Evolutionary conservation across 495 filamentous ascomycete species (phyloP).

Genomic region (Lophiotrema nucula): DNA sequence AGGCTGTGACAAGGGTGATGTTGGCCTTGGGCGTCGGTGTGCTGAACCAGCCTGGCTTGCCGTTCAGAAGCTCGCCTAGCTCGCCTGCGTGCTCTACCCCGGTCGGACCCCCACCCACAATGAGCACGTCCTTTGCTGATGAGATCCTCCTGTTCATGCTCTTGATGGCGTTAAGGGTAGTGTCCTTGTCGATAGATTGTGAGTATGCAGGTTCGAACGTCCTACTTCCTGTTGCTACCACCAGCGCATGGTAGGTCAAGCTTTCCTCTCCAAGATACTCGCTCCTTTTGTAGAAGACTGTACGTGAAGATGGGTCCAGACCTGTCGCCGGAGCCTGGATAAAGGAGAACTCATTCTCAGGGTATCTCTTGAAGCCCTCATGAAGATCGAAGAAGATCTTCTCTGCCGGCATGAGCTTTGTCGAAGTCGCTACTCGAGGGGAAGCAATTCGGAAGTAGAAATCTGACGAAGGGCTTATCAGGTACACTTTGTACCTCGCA

Average conservation of each 20-base stretch:
- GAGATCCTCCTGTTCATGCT: slow-evolving; percentile 45
- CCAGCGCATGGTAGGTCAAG: slow-evolving; percentile 22
- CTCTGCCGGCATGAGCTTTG: slow-evolving; percentile 42
- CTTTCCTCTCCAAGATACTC: slow-evolving; percentile 1
- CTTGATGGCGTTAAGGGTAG: slow-evolving; percentile 34
- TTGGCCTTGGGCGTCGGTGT: slow-evolving; percentile 33
- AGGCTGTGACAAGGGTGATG: slow-evolving; percentile 48
- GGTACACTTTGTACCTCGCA: slow-evolving; percentile 48
- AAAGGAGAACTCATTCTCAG: slow-evolving; percentile 51
- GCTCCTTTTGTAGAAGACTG: slow-evolving; percentile 21
- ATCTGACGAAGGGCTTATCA: slow-evolving; percentile 54
- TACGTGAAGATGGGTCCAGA: slow-evolving; percentile 43
- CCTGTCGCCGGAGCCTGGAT: slow-evolving; percentile 52
- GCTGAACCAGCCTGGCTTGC: slow-evolving; percentile 31
- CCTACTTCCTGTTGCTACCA: slow-evolving; percentile 22
- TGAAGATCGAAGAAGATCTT: slow-evolving; percentile 50
- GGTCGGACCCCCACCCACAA: slow-evolving; percentile 62
- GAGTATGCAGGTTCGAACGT: slow-evolving; percentile 12
- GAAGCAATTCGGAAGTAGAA: slow-evolving; percentile 55
- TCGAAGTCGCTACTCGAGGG: slow-evolving; percentile 47
- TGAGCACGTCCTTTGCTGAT: slow-evolving; percentile 56
- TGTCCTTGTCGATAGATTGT: slow-evolving; percentile 47
- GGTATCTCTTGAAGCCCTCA: slow-evolving; percentile 53
- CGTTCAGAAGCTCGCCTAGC: slow-evolving; percentile 39
- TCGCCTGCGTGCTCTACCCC: slow-evolving; percentile 60